Conservation (phyloP, 73 alveolate species). For the Blepharisma stoltei region DNA sequence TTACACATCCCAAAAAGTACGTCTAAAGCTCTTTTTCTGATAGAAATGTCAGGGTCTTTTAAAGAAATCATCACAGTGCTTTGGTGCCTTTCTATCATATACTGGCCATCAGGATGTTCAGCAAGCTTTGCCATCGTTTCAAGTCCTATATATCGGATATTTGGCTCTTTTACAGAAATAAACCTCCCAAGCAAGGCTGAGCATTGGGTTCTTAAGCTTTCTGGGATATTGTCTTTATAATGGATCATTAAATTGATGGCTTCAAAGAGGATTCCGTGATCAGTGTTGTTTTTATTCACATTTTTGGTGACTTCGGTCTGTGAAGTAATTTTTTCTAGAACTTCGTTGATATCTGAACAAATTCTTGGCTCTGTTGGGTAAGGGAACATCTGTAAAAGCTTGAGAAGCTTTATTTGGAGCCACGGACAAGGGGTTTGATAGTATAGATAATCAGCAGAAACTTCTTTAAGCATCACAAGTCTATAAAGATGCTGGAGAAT, state of each 20-base stretch:
- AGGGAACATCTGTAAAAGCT: slow-evolving; percentile 85
- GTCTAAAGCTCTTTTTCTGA: slow-evolving; percentile 96
- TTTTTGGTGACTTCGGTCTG: slow-evolving; percentile 92
- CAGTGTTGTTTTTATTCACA: slow-evolving; percentile 95
- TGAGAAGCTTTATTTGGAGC: slow-evolving; percentile 91
- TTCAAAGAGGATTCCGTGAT: slow-evolving; percentile 95
- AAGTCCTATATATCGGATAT: slow-evolving; percentile 93
- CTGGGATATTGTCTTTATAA: slow-evolving; percentile 72
- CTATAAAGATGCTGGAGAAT: slow-evolving; percentile 68
- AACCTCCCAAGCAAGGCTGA: slow-evolving; percentile 86
- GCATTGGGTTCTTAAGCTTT: slow-evolving; percentile 79
- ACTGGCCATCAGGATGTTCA: slow-evolving; percentile 60
- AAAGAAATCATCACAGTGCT: slow-evolving; percentile 76
- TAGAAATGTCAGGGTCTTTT: slow-evolving; percentile 94
- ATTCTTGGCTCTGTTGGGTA: slow-evolving; percentile 77
- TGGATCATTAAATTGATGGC: slow-evolving; percentile 89
- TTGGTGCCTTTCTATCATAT: slow-evolving; percentile 82
- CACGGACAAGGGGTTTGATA: slow-evolving; percentile 97
- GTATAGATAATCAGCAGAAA: slow-evolving; percentile 89
- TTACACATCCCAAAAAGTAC: slow-evolving; percentile 87
- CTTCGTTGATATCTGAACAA: slow-evolving; percentile 68
- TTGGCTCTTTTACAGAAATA: slow-evolving; percentile 93
- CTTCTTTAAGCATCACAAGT: slow-evolving; percentile 68
- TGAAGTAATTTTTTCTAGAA: slow-evolving; percentile 71
- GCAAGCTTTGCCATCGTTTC: slow-evolving; percentile 95